Evolutionary conservation across 139 green algal species (phyloP).

Genomic region (Mesostigma viride): DNA sequence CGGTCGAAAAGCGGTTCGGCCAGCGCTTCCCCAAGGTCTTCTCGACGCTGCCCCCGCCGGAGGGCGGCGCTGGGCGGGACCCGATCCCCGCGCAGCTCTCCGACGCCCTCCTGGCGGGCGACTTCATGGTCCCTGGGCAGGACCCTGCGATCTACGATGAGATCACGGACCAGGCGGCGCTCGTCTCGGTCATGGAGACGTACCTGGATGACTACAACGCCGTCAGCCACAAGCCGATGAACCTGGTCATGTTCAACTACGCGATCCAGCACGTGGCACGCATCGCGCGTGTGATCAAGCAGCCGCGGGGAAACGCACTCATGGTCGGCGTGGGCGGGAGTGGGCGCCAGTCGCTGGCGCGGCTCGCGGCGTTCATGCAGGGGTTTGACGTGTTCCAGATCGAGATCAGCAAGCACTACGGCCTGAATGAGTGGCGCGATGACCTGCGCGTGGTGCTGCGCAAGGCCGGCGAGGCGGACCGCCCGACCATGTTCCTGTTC

Average conservation of each 20-base stretch:
- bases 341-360: conserved; percentile 52
- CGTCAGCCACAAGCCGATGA: conserved; percentile 58
- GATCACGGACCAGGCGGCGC: conserved; percentile 32
- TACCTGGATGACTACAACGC: conserved; percentile 63
- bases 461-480: conserved; percentile 27
- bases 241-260: conserved; percentile 62
- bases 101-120: conserved; percentile 53
- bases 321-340: conserved; percentile 60
- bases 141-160: conserved; percentile 38
- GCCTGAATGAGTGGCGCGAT: conserved; percentile 52
- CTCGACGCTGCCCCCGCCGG: conserved; percentile 5
- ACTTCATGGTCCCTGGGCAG: conserved; percentile 59
- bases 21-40: conserved; percentile 49
- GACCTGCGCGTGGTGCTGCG: conserved; percentile 26
- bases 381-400: conserved; percentile 51
- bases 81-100: conserved; percentile 33
- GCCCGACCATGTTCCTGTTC: conserved; percentile 32
- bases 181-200: conserved; percentile 41
- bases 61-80: background rate
- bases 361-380: conserved; percentile 59
- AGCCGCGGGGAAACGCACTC: conserved; percentile 55
- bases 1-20: conserved; percentile 57
- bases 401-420: conserved; percentile 61
- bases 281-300: conserved; percentile 54
- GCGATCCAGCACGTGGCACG: conserved; percentile 58